phyloP scores from a whole-genome alignment of 805 yeast species.

The Sporopachydermia quercuum region DNA sequence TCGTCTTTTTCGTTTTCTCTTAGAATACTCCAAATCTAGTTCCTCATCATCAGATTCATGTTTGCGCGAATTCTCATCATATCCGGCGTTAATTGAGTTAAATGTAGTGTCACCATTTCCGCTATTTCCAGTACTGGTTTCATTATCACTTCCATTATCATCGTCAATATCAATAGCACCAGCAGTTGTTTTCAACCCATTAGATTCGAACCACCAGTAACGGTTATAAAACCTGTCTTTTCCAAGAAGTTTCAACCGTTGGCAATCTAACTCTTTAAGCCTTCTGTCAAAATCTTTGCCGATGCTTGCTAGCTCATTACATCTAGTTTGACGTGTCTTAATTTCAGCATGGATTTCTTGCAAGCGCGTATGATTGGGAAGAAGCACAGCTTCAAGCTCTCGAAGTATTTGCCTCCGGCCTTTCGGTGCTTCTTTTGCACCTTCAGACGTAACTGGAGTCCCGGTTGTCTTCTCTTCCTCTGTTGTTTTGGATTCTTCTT shows the following conservation, averaged over 20 bases:
- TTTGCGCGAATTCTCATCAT: constrained; percentile 6
- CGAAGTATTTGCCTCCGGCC: background rate
- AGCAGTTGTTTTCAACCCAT: constrained; percentile 37
- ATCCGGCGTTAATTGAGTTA: constrained; percentile 1
- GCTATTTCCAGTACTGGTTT: constrained; percentile 1
- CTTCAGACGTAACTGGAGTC: constrained; percentile 4
- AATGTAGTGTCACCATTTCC: too few relatives aligned
- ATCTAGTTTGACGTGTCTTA: constrained; percentile 13
- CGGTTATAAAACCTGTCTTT: constrained; percentile 71
- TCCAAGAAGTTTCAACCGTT: constrained; percentile 64
- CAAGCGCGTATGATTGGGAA: constrained; percentile 2
- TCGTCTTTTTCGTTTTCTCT: constrained; percentile 4
- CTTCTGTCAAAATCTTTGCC: constrained; percentile 38
- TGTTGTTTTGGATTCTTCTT: constrained; percentile 11
- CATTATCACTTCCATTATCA: constrained; percentile 17
- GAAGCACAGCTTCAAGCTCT: constrained; percentile 8
- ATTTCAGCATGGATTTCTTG: constrained; percentile 10
- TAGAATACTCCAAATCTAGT: constrained; percentile 4
- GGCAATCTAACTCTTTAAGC: constrained; percentile 51
- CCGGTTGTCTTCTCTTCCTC: constrained; percentile 3
- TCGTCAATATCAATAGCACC: constrained; percentile 14
- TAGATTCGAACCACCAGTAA: constrained; percentile 91
- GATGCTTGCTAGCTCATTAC: constrained; percentile 34
- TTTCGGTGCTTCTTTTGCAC: constrained; percentile 12
- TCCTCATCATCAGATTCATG: constrained; percentile 2